phyloP scores from a whole-genome alignment of 176 grass and related monocot genomes.

The Rhipidocladum racemiflorum region DNA sequence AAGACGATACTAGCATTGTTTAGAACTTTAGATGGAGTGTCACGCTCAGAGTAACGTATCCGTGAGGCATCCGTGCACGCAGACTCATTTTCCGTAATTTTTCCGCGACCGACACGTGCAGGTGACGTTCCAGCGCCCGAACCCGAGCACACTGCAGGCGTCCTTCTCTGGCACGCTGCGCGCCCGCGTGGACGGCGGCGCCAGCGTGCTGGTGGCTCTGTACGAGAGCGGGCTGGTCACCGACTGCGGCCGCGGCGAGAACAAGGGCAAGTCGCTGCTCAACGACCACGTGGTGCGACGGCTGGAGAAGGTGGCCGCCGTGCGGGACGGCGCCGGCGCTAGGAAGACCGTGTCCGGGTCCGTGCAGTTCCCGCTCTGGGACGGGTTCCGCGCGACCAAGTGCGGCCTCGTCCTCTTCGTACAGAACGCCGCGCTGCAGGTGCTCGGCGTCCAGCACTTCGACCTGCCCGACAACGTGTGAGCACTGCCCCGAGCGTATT shows the following conservation, averaged over 20 bases:
- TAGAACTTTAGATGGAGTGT: background rate
- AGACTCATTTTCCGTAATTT: too few species aligned
- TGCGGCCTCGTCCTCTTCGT: slow-evolving; percentile 81
- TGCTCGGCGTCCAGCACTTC: slow-evolving; percentile 75
- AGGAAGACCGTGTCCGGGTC: slow-evolving; percentile 65
- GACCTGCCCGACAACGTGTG: slow-evolving; percentile 64
- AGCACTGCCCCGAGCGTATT: background rate
- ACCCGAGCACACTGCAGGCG: slow-evolving; percentile 64
- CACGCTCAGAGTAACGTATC: background rate
- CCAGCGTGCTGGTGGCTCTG: slow-evolving; percentile 72
- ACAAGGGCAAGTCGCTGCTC: slow-evolving; percentile 72
- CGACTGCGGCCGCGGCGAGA: slow-evolving; percentile 69
- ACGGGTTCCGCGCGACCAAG: slow-evolving; percentile 64
- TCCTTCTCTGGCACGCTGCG: slow-evolving; percentile 60
- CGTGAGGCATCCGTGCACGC: background rate
- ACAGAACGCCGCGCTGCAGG: slow-evolving; percentile 70
- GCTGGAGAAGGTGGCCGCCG: slow-evolving; percentile 66
- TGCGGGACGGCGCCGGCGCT: slow-evolving; percentile 52
- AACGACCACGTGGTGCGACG: slow-evolving; percentile 86
- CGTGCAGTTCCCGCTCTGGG: slow-evolving; percentile 74
- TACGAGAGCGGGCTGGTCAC: slow-evolving; percentile 86
- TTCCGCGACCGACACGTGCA: slow-evolving; percentile 15
- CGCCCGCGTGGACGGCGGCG: slow-evolving; percentile 57
- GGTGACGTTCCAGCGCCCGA: slow-evolving; percentile 61
- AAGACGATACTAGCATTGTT: too few species aligned